phyloP scores from a whole-genome alignment of 2,329 filamentous ascomycete genomes.

The Periconia macrospinosa region DNA sequence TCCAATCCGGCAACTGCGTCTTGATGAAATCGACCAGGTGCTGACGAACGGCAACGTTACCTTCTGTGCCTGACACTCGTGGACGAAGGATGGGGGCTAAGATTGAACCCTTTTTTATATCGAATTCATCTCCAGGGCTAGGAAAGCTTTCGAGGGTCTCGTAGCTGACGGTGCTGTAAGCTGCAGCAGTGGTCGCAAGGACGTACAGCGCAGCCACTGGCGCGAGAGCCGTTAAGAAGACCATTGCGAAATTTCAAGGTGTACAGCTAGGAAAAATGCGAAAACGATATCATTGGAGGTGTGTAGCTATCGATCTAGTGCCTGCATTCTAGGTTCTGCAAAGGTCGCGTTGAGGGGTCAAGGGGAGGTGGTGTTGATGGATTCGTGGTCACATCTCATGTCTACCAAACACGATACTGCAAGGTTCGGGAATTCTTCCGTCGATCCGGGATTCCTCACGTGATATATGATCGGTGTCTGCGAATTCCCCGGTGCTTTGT shows the following conservation, averaged over 20 bases:
- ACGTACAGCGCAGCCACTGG: slow-evolving; percentile 27
- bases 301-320: background rate
- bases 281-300: background rate
- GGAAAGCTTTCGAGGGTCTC: slow-evolving; percentile 72
- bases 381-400: slow-evolving; percentile 22
- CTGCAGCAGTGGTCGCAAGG: slow-evolving; percentile 35
- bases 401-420: background rate
- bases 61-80: slow-evolving; percentile 83
- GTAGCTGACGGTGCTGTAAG: slow-evolving; percentile 70
- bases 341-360: background rate
- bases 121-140: slow-evolving; percentile 71
- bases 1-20: slow-evolving; percentile 77
- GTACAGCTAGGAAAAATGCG: background rate
- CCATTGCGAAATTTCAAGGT: slow-evolving; percentile 11
- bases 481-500: no score
- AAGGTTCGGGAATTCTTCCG: slow-evolving; percentile 6
- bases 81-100: slow-evolving; percentile 85
- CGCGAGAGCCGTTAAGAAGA: slow-evolving; percentile 24
- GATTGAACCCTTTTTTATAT: slow-evolving; percentile 75
- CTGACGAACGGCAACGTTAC: slow-evolving; percentile 71
- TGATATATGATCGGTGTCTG: slow-evolving; percentile 5
- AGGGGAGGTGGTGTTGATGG: slow-evolving; percentile 4
- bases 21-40: slow-evolving; percentile 88
- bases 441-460: slow-evolving; percentile 14
- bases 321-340: slow-evolving; percentile 13